Conservation (phyloP, 495 filamentous ascomycete species). For the Penicillium manginii region DNA sequence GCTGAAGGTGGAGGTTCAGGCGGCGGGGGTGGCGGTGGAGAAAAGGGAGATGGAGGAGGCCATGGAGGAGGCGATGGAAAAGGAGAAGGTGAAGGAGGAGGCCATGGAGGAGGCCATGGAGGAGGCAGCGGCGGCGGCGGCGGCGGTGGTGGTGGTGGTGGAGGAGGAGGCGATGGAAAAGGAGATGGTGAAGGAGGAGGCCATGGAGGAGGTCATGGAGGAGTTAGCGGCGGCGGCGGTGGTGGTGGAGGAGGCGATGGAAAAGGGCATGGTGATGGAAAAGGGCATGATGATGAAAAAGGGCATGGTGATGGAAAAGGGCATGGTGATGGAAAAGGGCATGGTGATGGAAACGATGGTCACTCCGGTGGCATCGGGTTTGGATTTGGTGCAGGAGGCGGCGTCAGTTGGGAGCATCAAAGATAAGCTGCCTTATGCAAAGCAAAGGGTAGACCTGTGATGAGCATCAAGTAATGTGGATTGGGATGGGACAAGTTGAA, state of each 20-base stretch:
- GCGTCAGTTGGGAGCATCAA: neutral
- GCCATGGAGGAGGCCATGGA: conserved; percentile 2
- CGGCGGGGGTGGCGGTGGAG: neutral
- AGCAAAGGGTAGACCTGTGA: neutral
- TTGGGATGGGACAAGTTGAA: neutral
- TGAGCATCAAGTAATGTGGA: conserved; percentile 4
- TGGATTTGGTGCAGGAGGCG: conserved; percentile 9
- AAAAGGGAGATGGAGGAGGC: neutral
- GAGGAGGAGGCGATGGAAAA: neutral
- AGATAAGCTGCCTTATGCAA: neutral
- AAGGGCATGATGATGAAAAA: neutral
- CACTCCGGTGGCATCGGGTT: neutral
- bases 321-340: conserved; percentile 11
- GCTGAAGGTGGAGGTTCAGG: no score
- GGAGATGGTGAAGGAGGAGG: conserved; percentile 5
- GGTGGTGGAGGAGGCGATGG: conserved; percentile 7
- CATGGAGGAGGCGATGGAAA: neutral
- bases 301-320: conserved; percentile 7
- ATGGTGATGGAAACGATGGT: conserved; percentile 1
- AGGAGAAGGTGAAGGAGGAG: conserved; percentile 1
- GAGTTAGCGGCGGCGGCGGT: neutral
- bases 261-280: conserved; percentile 2
- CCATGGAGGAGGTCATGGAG: neutral
- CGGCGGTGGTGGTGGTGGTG: conserved; percentile 14
- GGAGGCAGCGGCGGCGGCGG: conserved; percentile 7